Evolutionary conservation across 1,139 yeast species (phyloP).

Genomic region (Saccharomyces hybrid): DNA sequence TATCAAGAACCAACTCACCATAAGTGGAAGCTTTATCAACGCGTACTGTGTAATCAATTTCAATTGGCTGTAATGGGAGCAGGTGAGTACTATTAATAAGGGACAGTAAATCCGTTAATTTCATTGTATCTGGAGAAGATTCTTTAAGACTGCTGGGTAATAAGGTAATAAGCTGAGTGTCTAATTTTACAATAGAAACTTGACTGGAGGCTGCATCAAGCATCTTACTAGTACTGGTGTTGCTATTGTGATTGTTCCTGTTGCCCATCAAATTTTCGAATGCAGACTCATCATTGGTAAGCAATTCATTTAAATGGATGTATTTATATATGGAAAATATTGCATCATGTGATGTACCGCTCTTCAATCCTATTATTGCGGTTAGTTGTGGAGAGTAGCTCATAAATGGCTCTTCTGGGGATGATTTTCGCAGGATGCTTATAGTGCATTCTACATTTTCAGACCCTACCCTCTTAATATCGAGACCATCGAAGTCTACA

Average conservation of each 20-base stretch:
- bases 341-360: constrained; percentile 74
- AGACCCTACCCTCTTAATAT: constrained; percentile 64
- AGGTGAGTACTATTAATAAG: constrained; percentile 44
- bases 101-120: constrained; percentile 2
- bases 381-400: constrained; percentile 53
- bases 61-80: constrained; percentile 65
- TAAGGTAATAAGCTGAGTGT: background rate
- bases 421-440: constrained; percentile 65
- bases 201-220: background rate
- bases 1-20: constrained; percentile 70
- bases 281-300: constrained; percentile 4
- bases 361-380: constrained; percentile 57
- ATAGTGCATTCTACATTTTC: constrained; percentile 56
- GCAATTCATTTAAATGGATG: constrained; percentile 20
- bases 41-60: constrained; percentile 58
- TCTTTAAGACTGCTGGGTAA: background rate
- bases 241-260: background rate
- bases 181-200: background rate
- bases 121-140: constrained; percentile 16
- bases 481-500: constrained; percentile 73
- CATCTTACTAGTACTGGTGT: background rate
- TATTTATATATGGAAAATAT: constrained; percentile 78
- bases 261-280: background rate
- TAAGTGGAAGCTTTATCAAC: constrained; percentile 66
- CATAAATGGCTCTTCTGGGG: constrained; percentile 41